Conservation (phyloP, 352 stramenopile genomes). For the Elongisporangium anandrum region DNA sequence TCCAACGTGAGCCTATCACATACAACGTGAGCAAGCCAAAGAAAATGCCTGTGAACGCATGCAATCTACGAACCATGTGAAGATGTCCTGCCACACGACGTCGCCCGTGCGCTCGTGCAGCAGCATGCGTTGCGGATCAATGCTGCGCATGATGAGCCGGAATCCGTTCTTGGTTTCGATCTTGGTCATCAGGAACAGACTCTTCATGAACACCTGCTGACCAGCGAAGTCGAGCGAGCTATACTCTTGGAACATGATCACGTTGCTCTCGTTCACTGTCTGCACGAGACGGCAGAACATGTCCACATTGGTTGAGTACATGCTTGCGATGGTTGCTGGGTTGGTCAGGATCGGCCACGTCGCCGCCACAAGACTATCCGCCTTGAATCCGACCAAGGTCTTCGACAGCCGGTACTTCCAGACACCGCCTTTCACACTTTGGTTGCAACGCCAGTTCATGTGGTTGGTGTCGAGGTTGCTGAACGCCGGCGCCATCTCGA, state of each 20-base stretch:
- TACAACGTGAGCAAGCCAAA: not conserved
- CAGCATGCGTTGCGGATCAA: slow-evolving; percentile 7
- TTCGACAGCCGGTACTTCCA: slow-evolving; percentile 1
- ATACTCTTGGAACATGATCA: slow-evolving; percentile 26
- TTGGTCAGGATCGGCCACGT: slow-evolving; percentile 25
- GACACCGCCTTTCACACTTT: not conserved
- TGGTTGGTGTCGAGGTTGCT: not conserved
- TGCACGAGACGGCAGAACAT: slow-evolving; percentile 22
- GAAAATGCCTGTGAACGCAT: no score
- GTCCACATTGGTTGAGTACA: slow-evolving; percentile 22
- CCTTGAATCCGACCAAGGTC: not conserved
- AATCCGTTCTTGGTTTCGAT: slow-evolving; percentile 14
- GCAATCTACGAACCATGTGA: no score
- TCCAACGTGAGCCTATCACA: not conserved
- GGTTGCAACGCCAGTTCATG: not conserved
- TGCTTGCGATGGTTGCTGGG: slow-evolving; percentile 15
- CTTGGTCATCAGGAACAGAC: slow-evolving; percentile 2
- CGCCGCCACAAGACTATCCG: not conserved
- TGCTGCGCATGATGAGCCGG: slow-evolving; percentile 27
- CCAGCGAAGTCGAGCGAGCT: slow-evolving; percentile 4
- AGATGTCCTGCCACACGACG: not conserved
- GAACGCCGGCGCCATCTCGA: not conserved
- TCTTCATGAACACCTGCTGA: slow-evolving; percentile 13
- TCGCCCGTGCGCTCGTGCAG: not conserved
- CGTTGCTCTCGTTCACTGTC: slow-evolving; percentile 25